Percentiles rank a stretch among this genome's conserved stretches.
Evolutionary conservation across 164 flowering plant species (phyloP).

Genomic region (Stephania yunnanensis): DNA sequence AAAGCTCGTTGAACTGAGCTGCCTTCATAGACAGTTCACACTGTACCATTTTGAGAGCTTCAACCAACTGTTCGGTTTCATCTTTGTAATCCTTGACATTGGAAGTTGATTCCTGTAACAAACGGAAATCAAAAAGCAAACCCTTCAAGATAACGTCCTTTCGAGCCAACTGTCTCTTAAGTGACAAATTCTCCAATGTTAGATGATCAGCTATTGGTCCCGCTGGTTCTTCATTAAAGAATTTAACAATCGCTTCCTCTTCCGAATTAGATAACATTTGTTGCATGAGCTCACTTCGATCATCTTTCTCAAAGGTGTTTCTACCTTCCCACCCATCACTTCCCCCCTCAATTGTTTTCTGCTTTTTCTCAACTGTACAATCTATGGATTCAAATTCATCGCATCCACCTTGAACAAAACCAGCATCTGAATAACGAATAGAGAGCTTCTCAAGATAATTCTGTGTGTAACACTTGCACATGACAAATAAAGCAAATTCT

Average conservation of each 20-base stretch:
- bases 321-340: neutral
- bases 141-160: slow-evolving; percentile 63
- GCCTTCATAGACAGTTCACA: slow-evolving; percentile 46
- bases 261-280: slow-evolving; percentile 8
- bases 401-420: slow-evolving; percentile 3
- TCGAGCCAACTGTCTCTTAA: slow-evolving; percentile 48
- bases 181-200: slow-evolving; percentile 36
- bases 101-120: slow-evolving; percentile 82
- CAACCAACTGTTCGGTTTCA: slow-evolving; percentile 46
- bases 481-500: slow-evolving; percentile 30
- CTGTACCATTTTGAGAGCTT: slow-evolving; percentile 31
- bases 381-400: neutral
- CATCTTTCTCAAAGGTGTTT: slow-evolving; percentile 13
- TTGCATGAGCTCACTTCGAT: slow-evolving; percentile 2
- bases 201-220: slow-evolving; percentile 18
- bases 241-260: neutral
- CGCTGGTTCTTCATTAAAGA: slow-evolving; percentile 21
- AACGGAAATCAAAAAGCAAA: slow-evolving; percentile 67
- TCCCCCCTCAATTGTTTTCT: slow-evolving; percentile 1
- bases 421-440: slow-evolving; percentile 6
- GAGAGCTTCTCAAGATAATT: slow-evolving; percentile 15
- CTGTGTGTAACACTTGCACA: slow-evolving; percentile 34
- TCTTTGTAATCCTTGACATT: slow-evolving; percentile 52
- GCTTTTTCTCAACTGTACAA: slow-evolving; percentile 3
- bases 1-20: slow-evolving; percentile 38